Percentiles rank a stretch among this genome's conserved stretches.
These are phyloP conservation scores for Linum lewisii DNA, from an alignment of 345 rosid genomes.

Conservation along the genomic window DNA sequence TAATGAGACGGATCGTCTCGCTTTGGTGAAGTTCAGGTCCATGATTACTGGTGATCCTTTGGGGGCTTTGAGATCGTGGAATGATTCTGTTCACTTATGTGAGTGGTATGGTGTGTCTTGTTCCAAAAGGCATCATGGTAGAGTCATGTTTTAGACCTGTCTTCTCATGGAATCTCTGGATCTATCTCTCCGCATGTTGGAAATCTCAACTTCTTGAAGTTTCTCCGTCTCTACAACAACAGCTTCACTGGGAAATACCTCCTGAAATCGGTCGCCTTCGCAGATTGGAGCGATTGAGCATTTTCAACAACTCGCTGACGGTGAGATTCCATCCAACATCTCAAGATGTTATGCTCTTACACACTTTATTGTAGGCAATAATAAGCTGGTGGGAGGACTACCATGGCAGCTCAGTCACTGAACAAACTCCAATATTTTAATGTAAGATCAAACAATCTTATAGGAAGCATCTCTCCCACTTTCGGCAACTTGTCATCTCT, in stretches of 20 bases:
- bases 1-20: too few species aligned
- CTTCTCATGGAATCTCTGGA: neutral
- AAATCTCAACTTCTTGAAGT: conserved; percentile 12
- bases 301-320: neutral
- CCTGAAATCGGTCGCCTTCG: conserved; percentile 1
- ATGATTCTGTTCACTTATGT: too few species aligned
- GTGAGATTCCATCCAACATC: conserved; percentile 17
- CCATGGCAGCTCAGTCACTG: neutral
- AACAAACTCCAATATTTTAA: neutral
- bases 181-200: conserved; percentile 8
- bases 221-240: too few species aligned
- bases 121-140: too few species aligned
- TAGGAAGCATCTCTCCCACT: too few species aligned
- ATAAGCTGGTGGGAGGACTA: conserved; percentile 10
- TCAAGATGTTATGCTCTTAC: conserved; percentile 6
- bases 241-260: conserved; percentile 6
- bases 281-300: neutral
- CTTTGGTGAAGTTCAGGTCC: too few species aligned
- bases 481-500: too few species aligned
- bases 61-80: too few species aligned
- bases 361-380: accelerated
- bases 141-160: too few species aligned
- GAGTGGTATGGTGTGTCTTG: too few species aligned
- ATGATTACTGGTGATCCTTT: too few species aligned
- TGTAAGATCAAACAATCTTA: too few species aligned